A percentile compares a stretch with the other conserved stretches of the same genome.
Evolutionary conservation across 177 flowering plant species (phyloP).

Genomic region (Vitis hybrid): DNA sequence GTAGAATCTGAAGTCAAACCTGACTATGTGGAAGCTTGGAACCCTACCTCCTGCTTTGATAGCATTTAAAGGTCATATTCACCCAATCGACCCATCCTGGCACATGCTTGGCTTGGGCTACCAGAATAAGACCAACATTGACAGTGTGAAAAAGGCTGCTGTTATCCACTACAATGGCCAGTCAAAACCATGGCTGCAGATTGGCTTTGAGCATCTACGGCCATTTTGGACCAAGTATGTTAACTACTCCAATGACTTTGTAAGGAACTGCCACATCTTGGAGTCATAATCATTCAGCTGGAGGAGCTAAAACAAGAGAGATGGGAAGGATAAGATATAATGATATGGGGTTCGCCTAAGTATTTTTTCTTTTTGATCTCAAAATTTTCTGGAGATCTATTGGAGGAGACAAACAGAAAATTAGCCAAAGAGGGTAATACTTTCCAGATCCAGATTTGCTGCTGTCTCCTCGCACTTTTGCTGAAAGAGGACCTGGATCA

Average conservation of each 20-base stretch:
- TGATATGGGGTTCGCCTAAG: constrained; percentile 10
- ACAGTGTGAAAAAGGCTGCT: constrained; percentile 74
- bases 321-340: constrained; percentile 11
- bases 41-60: constrained; percentile 96
- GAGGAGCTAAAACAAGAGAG: constrained; percentile 15
- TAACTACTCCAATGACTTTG: constrained; percentile 86
- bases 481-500: constrained; percentile 20
- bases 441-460: constrained; percentile 10
- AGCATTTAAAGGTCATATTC: constrained; percentile 87
- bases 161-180: constrained; percentile 98
- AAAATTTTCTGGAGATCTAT: constrained; percentile 16
- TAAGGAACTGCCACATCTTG: constrained; percentile 88
- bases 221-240: constrained; percentile 96
- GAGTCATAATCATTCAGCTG: constrained; percentile 42
- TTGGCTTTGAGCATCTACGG: constrained; percentile 88
- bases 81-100: constrained; percentile 91
- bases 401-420: constrained; percentile 22
- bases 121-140: constrained; percentile 75
- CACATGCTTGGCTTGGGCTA: constrained; percentile 99
- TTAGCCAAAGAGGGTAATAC: constrained; percentile 12
- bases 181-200: constrained; percentile 92
- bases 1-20: constrained; percentile 87
- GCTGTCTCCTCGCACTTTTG: constrained; percentile 11
- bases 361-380: constrained; percentile 8
- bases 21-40: constrained; percentile 96